Evolutionary conservation across 495 filamentous ascomycete genomes (phyloP), one percentile per base, ranked within the genome.

Genomic region (Coniosporium apollinis): DNA sequence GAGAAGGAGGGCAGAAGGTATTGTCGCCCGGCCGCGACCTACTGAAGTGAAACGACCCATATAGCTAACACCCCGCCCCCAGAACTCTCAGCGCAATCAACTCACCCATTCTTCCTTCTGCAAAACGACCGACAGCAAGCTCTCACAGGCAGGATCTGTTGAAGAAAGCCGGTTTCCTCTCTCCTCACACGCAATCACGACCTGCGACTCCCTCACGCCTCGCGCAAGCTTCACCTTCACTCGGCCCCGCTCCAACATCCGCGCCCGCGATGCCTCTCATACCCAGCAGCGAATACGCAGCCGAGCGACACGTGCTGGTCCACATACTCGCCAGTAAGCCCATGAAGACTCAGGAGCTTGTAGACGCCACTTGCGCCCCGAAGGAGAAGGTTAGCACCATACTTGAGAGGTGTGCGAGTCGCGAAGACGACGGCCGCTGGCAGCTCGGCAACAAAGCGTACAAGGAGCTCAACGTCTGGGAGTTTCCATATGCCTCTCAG

Each of bases 401-500:
- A 20, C 42, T 58, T 1, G 43, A 37, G 19, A 51, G 50, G 45
- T 42, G 51, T 30, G 55, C 44, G n/a, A 51, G 46, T 24, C 24
- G 29, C 5, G 34, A 52, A 29, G 41, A 37, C 8, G 40, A 49
- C 11, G 47, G 48, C 10, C 42, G 46, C 24, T 59, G 55, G 55
- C 34, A 48, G 30, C 42, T 59, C 13, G 36, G 25, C 2, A 81
- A 81, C 49, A 72, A 70, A 42, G 62, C 63, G 28, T 92, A 76
- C 63, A 83, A 78, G 46, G 84, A 93, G 38, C 61, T 94, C 19
- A 79, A 93, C 49, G 67, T 83, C 13, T 92, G 76, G 67, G 69
- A 69, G 10, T 89, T 83, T 52, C 61, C 67, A 5, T 89, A 86
- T 51, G 60, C 62, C 11, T 67, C 54, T 17, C 54, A 67, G 20